These are phyloP conservation scores for Globisporangium alternatum DNA, from an alignment of 352 stramenopile genomes.

Conservation along the genomic window DNA sequence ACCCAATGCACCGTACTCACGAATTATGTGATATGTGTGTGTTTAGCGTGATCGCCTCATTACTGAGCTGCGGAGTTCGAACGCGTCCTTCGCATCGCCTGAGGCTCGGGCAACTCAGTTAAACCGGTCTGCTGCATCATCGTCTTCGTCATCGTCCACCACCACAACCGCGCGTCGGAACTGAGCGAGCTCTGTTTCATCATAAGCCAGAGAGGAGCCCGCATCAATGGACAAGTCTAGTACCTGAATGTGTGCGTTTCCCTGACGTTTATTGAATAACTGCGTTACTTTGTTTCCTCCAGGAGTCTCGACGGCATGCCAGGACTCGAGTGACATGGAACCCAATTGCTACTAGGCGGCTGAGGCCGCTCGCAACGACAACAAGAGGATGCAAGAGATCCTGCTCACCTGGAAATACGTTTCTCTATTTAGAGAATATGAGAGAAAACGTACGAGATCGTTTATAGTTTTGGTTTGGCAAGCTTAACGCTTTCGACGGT, in stretches of 20 bases:
- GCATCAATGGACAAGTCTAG: not conserved
- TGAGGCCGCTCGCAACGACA: no score
- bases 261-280: not conserved
- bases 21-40: not conserved
- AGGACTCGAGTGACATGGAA: no score
- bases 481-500: no score
- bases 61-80: constrained; percentile 42
- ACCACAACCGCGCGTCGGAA: constrained; percentile 5
- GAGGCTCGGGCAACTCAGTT: constrained; percentile 22
- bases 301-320: no score
- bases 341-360: no score
- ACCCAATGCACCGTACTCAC: not conserved
- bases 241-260: not conserved
- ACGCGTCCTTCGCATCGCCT: constrained; percentile 41
- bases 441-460: no score
- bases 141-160: constrained; percentile 40
- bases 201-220: not conserved
- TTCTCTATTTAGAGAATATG: no score
- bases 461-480: no score
- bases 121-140: constrained; percentile 28
- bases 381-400: no score
- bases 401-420: no score
- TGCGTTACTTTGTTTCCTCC: not conserved
- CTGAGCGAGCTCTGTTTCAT: not conserved
- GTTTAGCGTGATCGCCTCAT: constrained; percentile 45